phyloP scores from a whole-genome alignment of 1,139 yeast genomes.

The Geotrichum bryndzae region DNA sequence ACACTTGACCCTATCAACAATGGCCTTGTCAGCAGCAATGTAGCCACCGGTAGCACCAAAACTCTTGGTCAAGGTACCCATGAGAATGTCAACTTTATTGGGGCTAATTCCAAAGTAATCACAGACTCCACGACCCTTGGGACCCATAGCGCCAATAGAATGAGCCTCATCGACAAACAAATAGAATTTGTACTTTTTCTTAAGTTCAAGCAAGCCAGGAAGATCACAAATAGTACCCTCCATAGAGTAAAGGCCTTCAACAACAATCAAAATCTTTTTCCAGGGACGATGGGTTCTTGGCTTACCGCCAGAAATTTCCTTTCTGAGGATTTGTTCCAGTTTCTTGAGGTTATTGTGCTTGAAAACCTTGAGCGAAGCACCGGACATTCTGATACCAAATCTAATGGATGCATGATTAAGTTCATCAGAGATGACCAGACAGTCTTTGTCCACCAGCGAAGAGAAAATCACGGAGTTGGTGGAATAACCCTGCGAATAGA shows the following conservation, averaged over 20 bases:
- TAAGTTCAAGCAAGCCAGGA: slow-evolving; percentile 68
- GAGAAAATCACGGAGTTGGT: slow-evolving; percentile 91
- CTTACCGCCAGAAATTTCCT: slow-evolving; percentile 92
- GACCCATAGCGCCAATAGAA: slow-evolving; percentile 96
- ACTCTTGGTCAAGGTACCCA: slow-evolving; percentile 97
- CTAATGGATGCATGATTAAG: slow-evolving; percentile 94
- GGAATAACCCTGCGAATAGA: slow-evolving; percentile 93
- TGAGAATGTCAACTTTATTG: slow-evolving; percentile 67
- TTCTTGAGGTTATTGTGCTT: slow-evolving; percentile 85
- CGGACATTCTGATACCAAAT: slow-evolving; percentile 87
- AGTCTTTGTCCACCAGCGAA: slow-evolving; percentile 76
- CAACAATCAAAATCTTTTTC: slow-evolving; percentile 88
- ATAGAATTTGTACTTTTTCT: slow-evolving; percentile 81
- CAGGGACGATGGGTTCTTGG: slow-evolving; percentile 96
- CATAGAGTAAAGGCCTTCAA: slow-evolving; percentile 96
- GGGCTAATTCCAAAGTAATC: slow-evolving; percentile 85
- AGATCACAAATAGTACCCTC: slow-evolving; percentile 92
- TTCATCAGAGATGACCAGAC: slow-evolving; percentile 88
- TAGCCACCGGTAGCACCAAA: slow-evolving; percentile 99
- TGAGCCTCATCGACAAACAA: slow-evolving; percentile 96
- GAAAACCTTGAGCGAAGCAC: slow-evolving; percentile 88
- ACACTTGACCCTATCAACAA: slow-evolving; percentile 69
- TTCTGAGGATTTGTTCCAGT: slow-evolving; percentile 73
- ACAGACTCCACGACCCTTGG: slow-evolving; percentile 88
- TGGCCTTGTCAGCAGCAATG: slow-evolving; percentile 62